Conservation (phyloP, 148 eudicot genomes). For the Selenicereus undatus region DNA sequence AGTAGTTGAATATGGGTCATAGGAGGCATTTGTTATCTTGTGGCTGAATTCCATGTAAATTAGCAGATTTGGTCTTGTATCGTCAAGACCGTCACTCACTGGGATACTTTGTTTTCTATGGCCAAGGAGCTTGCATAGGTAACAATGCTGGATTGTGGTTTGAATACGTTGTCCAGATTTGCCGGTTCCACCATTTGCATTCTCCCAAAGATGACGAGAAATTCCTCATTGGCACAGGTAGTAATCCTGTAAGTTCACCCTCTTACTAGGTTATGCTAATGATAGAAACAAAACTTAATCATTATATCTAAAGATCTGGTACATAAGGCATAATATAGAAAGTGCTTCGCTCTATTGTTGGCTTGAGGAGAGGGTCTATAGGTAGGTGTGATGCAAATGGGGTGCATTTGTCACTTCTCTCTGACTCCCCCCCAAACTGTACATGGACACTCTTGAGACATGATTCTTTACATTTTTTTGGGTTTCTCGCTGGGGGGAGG, state of each 20-base stretch:
- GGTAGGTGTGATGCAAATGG: background rate
- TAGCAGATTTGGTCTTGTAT: too few relatives aligned
- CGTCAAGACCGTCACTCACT: background rate
- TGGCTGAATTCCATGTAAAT: background rate
- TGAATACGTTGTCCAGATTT: constrained; percentile 54
- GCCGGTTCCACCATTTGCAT: constrained; percentile 55
- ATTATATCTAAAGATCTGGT: background rate
- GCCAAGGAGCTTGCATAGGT: constrained; percentile 86
- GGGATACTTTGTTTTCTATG: constrained; percentile 4
- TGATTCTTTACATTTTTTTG: too few relatives aligned
- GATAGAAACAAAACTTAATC: background rate
- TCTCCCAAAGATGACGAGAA: constrained; percentile 65
- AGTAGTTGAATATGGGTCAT: background rate
- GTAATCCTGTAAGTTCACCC: constrained; percentile 82
- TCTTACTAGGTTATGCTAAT: constrained; percentile 3
- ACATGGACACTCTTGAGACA: too few relatives aligned
- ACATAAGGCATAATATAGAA: background rate
- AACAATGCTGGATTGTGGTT: constrained; percentile 69
- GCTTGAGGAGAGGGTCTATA: background rate
- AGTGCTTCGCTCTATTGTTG: too few relatives aligned
- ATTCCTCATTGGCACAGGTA: constrained; percentile 91
- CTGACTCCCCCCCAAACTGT: too few relatives aligned
- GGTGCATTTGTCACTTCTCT: background rate
- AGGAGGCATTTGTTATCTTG: constrained; percentile 1
- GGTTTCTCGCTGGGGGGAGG: too few relatives aligned